Evolutionary conservation across 371 early-diverging fungal genomes (phyloP).

Genomic region (Saksenaea oblongispora): DNA sequence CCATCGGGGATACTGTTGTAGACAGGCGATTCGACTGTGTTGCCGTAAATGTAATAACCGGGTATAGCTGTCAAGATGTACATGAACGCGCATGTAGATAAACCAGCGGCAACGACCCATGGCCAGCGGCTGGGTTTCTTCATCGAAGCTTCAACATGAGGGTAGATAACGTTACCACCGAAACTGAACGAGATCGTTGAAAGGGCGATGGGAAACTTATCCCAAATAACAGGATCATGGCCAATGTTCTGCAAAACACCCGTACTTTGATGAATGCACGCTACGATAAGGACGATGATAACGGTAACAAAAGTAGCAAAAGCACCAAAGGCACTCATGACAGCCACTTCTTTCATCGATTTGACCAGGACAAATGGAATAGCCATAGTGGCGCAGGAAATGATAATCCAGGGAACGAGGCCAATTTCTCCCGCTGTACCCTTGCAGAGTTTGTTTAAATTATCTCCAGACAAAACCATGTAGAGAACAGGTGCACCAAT

Average conservation of each 20-base stretch:
- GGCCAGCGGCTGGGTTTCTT: conserved; percentile 73
- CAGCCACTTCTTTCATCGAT: conserved; percentile 65
- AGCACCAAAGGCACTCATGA: conserved; percentile 71
- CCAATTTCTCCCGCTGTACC: conserved; percentile 42
- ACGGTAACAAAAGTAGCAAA: conserved; percentile 77
- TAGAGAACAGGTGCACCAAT: conserved; percentile 58
- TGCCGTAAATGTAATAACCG: conserved; percentile 85
- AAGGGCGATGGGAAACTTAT: conserved; percentile 58
- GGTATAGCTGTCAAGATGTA: conserved; percentile 77
- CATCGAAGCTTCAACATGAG: conserved; percentile 87
- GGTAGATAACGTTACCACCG: conserved; percentile 82
- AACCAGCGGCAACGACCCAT: conserved; percentile 68
- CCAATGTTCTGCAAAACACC: conserved; percentile 15
- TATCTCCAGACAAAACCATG: conserved; percentile 55
- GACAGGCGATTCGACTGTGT: conserved; percentile 67
- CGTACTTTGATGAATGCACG: conserved; percentile 33
- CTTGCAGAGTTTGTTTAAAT: conserved; percentile 42
- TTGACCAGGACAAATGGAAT: conserved; percentile 60
- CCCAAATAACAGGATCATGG: conserved; percentile 51
- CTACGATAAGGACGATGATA: conserved; percentile 43
- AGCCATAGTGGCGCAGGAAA: conserved; percentile 55
- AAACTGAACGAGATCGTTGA: conserved; percentile 77
- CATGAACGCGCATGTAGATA: conserved; percentile 71
- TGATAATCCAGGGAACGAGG: conserved; percentile 65
- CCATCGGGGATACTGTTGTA: conserved; percentile 72